These are phyloP conservation scores for Aspergillus avenaceus DNA, from an alignment of 495 filamentous ascomycete genomes.

Conservation along the genomic window DNA sequence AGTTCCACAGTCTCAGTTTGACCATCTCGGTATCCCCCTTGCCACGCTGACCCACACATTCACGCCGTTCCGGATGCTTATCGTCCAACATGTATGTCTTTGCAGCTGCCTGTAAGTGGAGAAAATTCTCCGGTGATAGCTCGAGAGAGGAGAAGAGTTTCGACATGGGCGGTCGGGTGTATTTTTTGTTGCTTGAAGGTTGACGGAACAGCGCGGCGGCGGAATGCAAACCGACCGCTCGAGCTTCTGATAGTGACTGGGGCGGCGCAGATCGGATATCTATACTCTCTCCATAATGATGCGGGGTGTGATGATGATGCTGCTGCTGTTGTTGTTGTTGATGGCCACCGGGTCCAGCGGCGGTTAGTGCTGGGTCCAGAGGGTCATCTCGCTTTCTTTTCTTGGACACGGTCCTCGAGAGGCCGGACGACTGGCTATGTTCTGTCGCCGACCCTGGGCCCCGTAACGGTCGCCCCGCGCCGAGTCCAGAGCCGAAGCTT, in stretches of 20 bases:
- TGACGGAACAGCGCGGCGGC: constrained; percentile 56
- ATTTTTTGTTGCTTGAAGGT: constrained; percentile 52
- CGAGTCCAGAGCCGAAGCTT: constrained; percentile 27
- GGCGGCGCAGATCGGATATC: constrained; percentile 33
- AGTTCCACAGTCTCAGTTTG: constrained; percentile 56
- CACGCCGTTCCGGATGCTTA: constrained; percentile 50
- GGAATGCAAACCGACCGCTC: constrained; percentile 52
- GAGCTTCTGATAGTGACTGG: constrained; percentile 43
- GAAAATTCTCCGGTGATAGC: constrained; percentile 53
- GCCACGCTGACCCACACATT: constrained; percentile 57
- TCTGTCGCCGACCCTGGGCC: constrained; percentile 42
- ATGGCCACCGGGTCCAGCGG: constrained; percentile 17
- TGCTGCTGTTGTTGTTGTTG: constrained; percentile 23
- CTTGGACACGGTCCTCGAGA: constrained; percentile 45
- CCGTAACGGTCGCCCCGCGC: constrained; percentile 27
- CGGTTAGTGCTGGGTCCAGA: constrained; percentile 41
- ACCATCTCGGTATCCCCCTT: constrained; percentile 59
- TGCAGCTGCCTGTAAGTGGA: constrained; percentile 55
- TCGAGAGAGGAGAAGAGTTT: constrained; percentile 56
- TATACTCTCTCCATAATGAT: constrained; percentile 32
- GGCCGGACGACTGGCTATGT: constrained; percentile 74
- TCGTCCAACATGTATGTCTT: constrained; percentile 60
- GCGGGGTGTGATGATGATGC: constrained; percentile 20
- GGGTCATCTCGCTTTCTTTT: constrained; percentile 45
- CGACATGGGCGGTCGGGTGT: constrained; percentile 59